phyloP scores from a whole-genome alignment of 2,329 filamentous ascomycete species.

The Paecilomyces fulvus region DNA sequence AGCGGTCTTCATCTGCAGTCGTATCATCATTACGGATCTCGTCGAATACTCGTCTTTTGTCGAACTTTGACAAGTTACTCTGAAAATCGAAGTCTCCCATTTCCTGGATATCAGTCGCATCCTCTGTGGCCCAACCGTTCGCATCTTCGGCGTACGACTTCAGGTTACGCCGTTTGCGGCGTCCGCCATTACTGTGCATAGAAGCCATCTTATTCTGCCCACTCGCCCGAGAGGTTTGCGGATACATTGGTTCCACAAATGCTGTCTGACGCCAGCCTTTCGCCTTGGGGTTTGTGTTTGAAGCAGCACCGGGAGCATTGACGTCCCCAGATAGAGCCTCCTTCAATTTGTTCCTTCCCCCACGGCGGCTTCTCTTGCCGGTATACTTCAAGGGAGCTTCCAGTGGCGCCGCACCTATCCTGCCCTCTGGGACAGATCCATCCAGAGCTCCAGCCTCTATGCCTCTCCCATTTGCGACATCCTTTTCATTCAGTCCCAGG shows the following conservation, averaged over 20 bases:
- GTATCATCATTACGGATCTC: slow-evolving; percentile 84
- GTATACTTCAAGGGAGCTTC: slow-evolving; percentile 18
- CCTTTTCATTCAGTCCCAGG: slow-evolving; percentile 25
- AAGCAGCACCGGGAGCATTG: slow-evolving; percentile 23
- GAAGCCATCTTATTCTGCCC: slow-evolving; percentile 5
- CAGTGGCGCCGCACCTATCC: slow-evolving; percentile 12
- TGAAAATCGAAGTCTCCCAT: slow-evolving; percentile 93
- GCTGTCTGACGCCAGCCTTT: slow-evolving; percentile 63
- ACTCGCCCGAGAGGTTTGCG: slow-evolving; percentile 24
- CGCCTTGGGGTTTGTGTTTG: slow-evolving; percentile 37
- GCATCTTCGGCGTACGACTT: slow-evolving; percentile 46
- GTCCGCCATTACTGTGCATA: slow-evolving; percentile 21
- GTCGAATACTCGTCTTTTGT: slow-evolving; percentile 85
- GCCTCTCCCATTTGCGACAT: slow-evolving; percentile 8
- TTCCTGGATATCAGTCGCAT: slow-evolving; percentile 89
- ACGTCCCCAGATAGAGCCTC: slow-evolving; percentile 33
- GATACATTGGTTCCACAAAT: slow-evolving; percentile 48
- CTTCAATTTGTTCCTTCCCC: slow-evolving; percentile 36
- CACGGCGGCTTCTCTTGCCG: slow-evolving; percentile 38
- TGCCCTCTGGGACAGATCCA: slow-evolving; percentile 9
- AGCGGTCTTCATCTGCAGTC: slow-evolving; percentile 78
- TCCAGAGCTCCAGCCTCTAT: slow-evolving; percentile 11
- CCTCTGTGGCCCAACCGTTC: slow-evolving; percentile 92
- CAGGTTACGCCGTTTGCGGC: slow-evolving; percentile 38
- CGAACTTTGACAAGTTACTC: slow-evolving; percentile 82